Base-by-base conservation (phyloP, 768 basidiomycete species). In the Tylopilus plumbeoviolaceoides region DNA sequence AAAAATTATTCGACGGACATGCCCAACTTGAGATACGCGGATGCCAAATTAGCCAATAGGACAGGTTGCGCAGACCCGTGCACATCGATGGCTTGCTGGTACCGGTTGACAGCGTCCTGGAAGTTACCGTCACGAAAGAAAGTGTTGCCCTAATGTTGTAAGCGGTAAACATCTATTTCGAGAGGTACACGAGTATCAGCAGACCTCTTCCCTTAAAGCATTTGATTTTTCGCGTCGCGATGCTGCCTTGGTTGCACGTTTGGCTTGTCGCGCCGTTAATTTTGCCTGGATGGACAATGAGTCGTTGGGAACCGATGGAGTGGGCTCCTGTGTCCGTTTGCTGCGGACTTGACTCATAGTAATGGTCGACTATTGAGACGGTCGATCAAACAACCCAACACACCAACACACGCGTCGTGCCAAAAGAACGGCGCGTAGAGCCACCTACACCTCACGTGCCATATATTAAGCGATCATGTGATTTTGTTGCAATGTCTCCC, bases 11-110 rank as follows among this genome's bases (percentile, higher is more conserved):
- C 0, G 10, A 57, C 67, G 35, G 10, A 71, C 74, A 72, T 71
- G 42, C 70, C 64, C 4, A 78, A 61, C 55, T 77, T 75, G 12
- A 80, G 62, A 57, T 73, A 74, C 1, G 74, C 67, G 18, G 70
- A 69, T 0, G 76, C 71, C 23, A 79, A 59, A 54, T 80, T 80
- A 10, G 70, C 47, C 43, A 78, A 63, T 48, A 74, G 72, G 5
- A 72, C 53, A 0, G 74, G 67, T 23, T 73, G 69, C 6, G 41
- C 18, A 11, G 54, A 51, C 1, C 76, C 72, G 40, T 78, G 72
- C 18, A 70, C 60, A 2, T 62, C 35, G 2, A 73, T 68, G 0
- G 79, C 79, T 2, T 57, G 62, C 27, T 70, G 69, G 58, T 80
- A 81, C 44, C 67, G 67, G 1, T 69, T 64, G 3, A 76, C 66